Evolutionary conservation across 2,329 filamentous ascomycete species (phyloP), one percentile per base, ranked within the genome.

Genomic region (Trichoderma lentiforme): DNA sequence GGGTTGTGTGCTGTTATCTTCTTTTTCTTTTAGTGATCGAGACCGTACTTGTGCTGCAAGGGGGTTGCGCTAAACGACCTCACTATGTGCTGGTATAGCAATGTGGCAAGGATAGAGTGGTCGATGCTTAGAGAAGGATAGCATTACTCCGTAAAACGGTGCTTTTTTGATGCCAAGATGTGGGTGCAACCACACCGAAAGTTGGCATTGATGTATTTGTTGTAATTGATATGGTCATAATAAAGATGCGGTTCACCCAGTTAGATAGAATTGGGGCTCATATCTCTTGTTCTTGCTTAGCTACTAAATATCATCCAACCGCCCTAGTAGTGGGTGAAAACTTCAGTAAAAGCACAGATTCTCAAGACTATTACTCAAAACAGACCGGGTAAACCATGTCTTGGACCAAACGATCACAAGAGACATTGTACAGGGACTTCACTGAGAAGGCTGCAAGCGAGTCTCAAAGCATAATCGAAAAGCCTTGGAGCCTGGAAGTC

Each of bases 401-500:
- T 56, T 78, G 77, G 77, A 79, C 77, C 9, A 69, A 73, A 32
- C 73, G 75, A 34, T 39, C 65, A 26, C 65, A 68, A 74, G 71
- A 76, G 26, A 73, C 66, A 26, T 74, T 77, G 1, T 76, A 78
- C 60, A 73, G 74, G 39, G 76, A 75, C 8, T 78, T 78, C 71
- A 73, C 74, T 26, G 73, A 75, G 36, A 73, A 76, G 62, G 74
- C 77, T 26, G 76, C 73, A 24, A 71, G 74, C n/a, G 74, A 74
- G 1, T 72, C 76, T 15, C 47, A 75, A 18, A 61, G 73, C 9
- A 64, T 74, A 24, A 70, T 65, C 12, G 74, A 78, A 24, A 74
- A 76, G 28, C 76, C 77, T 67, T 78, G 77, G 77, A 75, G 76
- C 60, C 72, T 78, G 28, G 76, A 77, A 11, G 73, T 78, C 39